Evolutionary conservation across 108 stramenopile genomes (phyloP).

Genomic region (Pelagomonas calceolata): DNA sequence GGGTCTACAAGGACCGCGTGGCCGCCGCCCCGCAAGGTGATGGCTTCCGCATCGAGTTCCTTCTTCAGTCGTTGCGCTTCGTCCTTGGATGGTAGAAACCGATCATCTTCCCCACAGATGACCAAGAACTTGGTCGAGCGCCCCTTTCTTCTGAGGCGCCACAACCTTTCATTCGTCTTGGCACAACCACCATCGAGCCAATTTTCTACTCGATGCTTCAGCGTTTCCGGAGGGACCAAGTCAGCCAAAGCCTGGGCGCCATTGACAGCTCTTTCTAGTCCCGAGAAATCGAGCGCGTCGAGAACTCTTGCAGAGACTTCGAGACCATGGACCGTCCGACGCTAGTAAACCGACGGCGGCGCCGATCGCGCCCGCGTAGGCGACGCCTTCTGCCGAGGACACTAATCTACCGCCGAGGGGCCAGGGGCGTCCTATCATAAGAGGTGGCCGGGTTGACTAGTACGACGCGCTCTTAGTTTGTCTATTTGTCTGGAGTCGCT

Average conservation of each 20-base stretch:
- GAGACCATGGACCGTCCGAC: neutral
- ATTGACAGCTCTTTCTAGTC: neutral
- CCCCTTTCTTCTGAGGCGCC: neutral
- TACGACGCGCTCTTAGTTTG: slow-evolving; percentile 50
- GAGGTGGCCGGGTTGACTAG: slow-evolving; percentile 80
- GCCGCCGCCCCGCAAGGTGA: neutral
- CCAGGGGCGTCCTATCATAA: slow-evolving; percentile 66
- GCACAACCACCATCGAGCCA: slow-evolving; percentile 34
- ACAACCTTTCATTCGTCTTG: neutral
- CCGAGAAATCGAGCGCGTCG: neutral
- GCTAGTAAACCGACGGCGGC: neutral
- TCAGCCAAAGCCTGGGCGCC: slow-evolving; percentile 26
- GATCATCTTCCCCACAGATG: slow-evolving; percentile 58
- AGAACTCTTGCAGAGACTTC: neutral
- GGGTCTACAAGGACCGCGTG: neutral
- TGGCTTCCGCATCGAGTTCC: neutral
- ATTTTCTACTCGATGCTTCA: slow-evolving; percentile 55
- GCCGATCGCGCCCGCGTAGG: neutral
- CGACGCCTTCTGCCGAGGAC: neutral
- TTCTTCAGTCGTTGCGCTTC: slow-evolving; percentile 53
- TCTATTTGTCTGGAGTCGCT: slow-evolving; percentile 1
- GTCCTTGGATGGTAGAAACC: slow-evolving; percentile 52
- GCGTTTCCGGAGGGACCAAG: slow-evolving; percentile 40
- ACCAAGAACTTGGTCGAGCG: slow-evolving; percentile 19
- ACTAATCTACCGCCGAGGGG: neutral